Conservation (phyloP, 768 basidiomycete genomes). For the Amanita phalloides region DNA sequence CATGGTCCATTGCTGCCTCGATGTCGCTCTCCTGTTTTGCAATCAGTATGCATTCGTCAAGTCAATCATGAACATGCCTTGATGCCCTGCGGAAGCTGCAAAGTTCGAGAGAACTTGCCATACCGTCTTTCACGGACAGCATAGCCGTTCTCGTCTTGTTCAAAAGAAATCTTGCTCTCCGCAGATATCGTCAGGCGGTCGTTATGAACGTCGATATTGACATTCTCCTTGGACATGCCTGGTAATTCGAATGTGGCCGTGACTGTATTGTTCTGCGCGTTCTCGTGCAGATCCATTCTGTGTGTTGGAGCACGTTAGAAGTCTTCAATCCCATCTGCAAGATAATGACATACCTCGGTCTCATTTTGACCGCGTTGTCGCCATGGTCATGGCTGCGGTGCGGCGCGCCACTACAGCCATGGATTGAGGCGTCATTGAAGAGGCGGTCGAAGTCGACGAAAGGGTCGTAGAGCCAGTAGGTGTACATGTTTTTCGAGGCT, state of each 20-base stretch:
- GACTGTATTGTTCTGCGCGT: too few relatives aligned
- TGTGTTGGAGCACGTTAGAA: background rate
- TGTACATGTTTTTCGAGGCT: background rate
- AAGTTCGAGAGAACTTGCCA: constrained; percentile 33
- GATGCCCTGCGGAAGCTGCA: constrained; percentile 43
- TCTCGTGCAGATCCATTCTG: constrained; percentile 40
- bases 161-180: too few relatives aligned
- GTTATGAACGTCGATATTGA: too few relatives aligned
- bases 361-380: background rate
- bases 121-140: constrained; percentile 17
- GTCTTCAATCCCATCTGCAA: background rate
- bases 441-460: too few relatives aligned
- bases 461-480: background rate
- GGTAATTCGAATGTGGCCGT: too few relatives aligned
- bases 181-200: too few relatives aligned
- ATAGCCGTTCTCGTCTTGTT: too few relatives aligned
- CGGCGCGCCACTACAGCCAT: too few relatives aligned
- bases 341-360: background rate
- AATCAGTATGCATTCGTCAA: background rate
- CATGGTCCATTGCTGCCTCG: constrained; percentile 18
- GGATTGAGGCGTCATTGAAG: constrained; percentile 12
- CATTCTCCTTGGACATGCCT: too few relatives aligned
- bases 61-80: constrained; percentile 26
- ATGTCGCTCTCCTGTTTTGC: constrained; percentile 18
- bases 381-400: too few relatives aligned